Conservation (phyloP, 176 grass and related monocot species). For the Zizania latifolia region DNA sequence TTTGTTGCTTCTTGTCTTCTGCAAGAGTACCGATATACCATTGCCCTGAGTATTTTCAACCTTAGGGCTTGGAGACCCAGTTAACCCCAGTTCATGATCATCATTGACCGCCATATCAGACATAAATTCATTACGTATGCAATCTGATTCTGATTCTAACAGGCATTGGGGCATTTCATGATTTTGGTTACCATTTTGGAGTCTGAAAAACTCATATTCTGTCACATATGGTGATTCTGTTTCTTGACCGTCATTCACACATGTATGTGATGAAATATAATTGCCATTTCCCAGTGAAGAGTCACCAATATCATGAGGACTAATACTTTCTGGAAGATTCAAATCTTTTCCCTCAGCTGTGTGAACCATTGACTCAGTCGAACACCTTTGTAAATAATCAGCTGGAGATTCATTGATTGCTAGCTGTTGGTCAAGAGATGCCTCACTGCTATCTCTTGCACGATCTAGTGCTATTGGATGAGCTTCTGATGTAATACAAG, state of each 20-base stretch:
- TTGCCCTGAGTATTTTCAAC: constrained; percentile 49
- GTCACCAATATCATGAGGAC: constrained; percentile 13
- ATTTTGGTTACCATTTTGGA: constrained; percentile 22
- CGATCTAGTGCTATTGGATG: background rate
- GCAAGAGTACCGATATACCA: constrained; percentile 64
- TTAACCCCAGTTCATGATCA: constrained; percentile 38
- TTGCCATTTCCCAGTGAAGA: constrained; percentile 10
- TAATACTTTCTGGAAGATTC: constrained; percentile 8
- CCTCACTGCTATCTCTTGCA: constrained; percentile 9
- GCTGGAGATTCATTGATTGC: constrained; percentile 12
- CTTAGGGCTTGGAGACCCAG: constrained; percentile 5
- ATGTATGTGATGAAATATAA: background rate
- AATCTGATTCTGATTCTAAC: background rate
- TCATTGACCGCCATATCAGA: constrained; percentile 22
- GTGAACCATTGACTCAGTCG: background rate
- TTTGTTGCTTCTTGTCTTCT: constrained; percentile 59
- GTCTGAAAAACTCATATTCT: constrained; percentile 6
- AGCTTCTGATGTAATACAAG: constrained; percentile 6
- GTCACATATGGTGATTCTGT: constrained; percentile 11
- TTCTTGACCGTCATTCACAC: constrained; percentile 21
- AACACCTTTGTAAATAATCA: background rate
- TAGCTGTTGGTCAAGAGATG: constrained; percentile 35
- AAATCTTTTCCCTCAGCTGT: constrained; percentile 28
- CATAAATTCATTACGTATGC: constrained; percentile 6
- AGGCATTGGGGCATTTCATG: constrained; percentile 22